A percentile compares a stretch with the other conserved stretches of the same genome.
phyloP scores from a whole-genome alignment of 176 grass and related monocot species.

The Carex pumila region DNA sequence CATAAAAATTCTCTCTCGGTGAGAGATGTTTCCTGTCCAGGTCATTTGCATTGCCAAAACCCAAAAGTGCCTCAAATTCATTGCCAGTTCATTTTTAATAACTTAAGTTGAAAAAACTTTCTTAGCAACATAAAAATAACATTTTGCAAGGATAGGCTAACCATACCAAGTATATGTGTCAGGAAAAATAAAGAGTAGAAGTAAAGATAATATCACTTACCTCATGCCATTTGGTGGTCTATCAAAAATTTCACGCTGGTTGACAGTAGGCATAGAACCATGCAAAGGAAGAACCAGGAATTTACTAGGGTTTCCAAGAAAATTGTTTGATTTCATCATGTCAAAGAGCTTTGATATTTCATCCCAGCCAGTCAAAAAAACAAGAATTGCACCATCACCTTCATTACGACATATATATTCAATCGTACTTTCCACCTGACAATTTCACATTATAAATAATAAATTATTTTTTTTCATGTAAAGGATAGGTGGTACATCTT shows the following conservation, averaged over 20 bases:
- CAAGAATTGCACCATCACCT: conserved; percentile 88
- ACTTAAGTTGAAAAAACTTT: background rate
- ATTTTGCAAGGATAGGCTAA: background rate
- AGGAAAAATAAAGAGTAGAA: background rate
- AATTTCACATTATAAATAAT: conserved; percentile 18
- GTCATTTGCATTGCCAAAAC: background rate
- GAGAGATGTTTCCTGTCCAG: background rate
- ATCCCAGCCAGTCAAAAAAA: conserved; percentile 97
- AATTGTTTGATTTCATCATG: conserved; percentile 66
- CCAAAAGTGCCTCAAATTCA: background rate
- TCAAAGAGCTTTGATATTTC: conserved; percentile 94
- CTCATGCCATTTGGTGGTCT: conserved; percentile 65
- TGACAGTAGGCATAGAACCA: conserved; percentile 92
- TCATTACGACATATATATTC: conserved; percentile 78
- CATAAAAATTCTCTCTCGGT: background rate
- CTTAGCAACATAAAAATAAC: background rate
- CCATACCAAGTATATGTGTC: background rate
- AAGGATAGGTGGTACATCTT: background rate
- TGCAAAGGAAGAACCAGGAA: conserved; percentile 87
- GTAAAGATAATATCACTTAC: conserved; percentile 23
- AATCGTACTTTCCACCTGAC: conserved; percentile 83
- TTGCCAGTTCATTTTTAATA: background rate
- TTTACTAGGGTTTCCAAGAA: conserved; percentile 63
- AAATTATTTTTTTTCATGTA: conserved; percentile 11
- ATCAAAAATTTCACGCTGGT: conserved; percentile 98